Conservation (phyloP, 768 basidiomycete genomes). For the Mycena maculata region DNA sequence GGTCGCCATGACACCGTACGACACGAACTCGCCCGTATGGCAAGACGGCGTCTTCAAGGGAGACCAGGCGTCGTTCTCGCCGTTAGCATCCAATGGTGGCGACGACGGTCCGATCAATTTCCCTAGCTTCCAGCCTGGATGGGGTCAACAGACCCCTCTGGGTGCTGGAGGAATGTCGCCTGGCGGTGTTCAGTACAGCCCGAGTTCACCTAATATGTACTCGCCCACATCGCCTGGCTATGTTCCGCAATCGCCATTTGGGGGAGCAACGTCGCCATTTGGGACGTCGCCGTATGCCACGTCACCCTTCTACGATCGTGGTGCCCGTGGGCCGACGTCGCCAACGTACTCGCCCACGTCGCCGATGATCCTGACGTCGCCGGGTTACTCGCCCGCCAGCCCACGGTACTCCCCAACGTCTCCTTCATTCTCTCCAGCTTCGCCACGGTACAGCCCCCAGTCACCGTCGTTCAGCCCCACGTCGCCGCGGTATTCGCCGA, state of each 20-base stretch:
- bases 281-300: constrained; percentile 85
- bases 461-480: constrained; percentile 93
- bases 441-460: constrained; percentile 87
- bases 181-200: constrained; percentile 87
- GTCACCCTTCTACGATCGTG: constrained; percentile 84
- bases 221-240: constrained; percentile 90
- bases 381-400: constrained; percentile 86
- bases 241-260: constrained; percentile 86
- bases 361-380: constrained; percentile 85
- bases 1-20: constrained; percentile 97
- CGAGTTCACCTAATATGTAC: constrained; percentile 90
- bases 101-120: constrained; percentile 87
- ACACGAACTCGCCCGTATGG: constrained; percentile 90
- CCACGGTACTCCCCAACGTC: constrained; percentile 89
- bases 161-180: constrained; percentile 92
- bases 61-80: constrained; percentile 94
- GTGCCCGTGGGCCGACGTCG: constrained; percentile 68
- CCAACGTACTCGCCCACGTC: constrained; percentile 93
- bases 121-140: constrained; percentile 73
- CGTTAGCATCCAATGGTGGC: constrained; percentile 86
- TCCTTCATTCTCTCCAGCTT: constrained; percentile 87
- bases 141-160: constrained; percentile 88
- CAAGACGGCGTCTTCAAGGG: constrained; percentile 82
- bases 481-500: constrained; percentile 89
- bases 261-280: constrained; percentile 85